Conservation (phyloP, 2,329 filamentous ascomycete species). For the Spiromastix sp. region DNA sequence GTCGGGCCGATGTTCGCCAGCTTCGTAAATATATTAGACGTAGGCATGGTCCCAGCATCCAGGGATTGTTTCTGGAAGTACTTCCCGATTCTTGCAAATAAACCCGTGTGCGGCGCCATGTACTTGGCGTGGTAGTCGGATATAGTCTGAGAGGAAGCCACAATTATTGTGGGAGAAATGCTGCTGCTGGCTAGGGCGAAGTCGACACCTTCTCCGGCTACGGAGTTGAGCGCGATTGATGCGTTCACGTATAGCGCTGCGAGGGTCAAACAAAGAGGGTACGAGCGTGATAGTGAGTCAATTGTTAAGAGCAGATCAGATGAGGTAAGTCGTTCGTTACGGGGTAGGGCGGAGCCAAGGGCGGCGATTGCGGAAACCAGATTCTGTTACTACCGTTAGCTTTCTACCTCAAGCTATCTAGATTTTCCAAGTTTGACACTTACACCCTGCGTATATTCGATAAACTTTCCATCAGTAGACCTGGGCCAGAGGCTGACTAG, state of each 20-base stretch:
- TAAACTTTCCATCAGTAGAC: constrained; percentile 46
- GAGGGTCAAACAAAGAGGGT: constrained; percentile 69
- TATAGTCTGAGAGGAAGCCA: constrained; percentile 65
- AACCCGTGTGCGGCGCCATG: constrained; percentile 48
- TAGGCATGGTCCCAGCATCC: constrained; percentile 63
- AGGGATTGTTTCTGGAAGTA: constrained; percentile 61
- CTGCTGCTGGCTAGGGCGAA: constrained; percentile 62
- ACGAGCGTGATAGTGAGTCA: constrained; percentile 68
- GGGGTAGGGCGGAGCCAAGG: constrained; percentile 65
- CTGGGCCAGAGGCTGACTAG: constrained; percentile 33
- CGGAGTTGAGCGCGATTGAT: constrained; percentile 79
- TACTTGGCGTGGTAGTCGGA: constrained; percentile 56
- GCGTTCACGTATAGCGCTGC: constrained; percentile 75
- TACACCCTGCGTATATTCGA: constrained; percentile 66
- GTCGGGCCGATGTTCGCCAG: constrained; percentile 28
- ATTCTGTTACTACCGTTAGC: constrained; percentile 43
- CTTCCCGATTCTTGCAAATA: constrained; percentile 58
- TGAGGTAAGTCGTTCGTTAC: constrained; percentile 59
- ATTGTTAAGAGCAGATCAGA: constrained; percentile 78
- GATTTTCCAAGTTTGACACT: constrained; percentile 12
- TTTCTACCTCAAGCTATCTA: too few relatives aligned
- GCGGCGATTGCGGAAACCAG: constrained; percentile 78
- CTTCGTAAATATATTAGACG: constrained; percentile 48
- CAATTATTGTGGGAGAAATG: constrained; percentile 70
- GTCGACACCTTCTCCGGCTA: constrained; percentile 63